Percentiles rank a stretch among this genome's conserved stretches.
phyloP scores from a whole-genome alignment of 768 basidiomycete genomes.

The Boletus tylopilopsis region DNA sequence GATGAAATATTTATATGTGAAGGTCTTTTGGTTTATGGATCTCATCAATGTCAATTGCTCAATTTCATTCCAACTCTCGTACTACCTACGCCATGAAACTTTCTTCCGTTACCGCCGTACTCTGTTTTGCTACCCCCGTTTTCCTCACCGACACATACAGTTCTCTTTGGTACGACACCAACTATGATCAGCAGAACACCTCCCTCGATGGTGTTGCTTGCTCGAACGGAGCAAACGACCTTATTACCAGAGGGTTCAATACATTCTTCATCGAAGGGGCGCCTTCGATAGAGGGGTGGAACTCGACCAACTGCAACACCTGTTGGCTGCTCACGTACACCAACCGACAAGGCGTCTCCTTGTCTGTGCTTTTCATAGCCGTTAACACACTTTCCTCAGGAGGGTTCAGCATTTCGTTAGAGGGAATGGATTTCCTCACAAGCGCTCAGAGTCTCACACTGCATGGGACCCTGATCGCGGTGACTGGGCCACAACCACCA shows the following conservation, averaged over 20 bases:
- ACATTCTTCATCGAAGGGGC: conserved; percentile 48
- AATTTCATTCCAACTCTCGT: too few species aligned
- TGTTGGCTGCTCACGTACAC: conserved; percentile 59
- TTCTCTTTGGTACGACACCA: conserved; percentile 46
- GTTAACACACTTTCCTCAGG: conserved; percentile 43
- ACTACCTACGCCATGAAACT: too few species aligned
- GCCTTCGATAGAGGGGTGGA: conserved; percentile 46
- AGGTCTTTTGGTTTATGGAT: too few species aligned
- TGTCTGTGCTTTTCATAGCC: conserved; percentile 45
- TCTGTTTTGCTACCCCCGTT: too few species aligned
- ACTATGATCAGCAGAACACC: conserved; percentile 42
- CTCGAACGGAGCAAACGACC: conserved; percentile 47
- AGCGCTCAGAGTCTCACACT: conserved; percentile 22
- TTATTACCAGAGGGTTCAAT: neutral
- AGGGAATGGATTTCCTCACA: conserved; percentile 35
- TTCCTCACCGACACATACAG: too few species aligned
- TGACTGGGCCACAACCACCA: too few species aligned
- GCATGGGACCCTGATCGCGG: conserved; percentile 26
- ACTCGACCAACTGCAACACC: conserved; percentile 52
- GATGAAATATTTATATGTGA: too few species aligned
- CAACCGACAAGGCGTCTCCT: conserved; percentile 21
- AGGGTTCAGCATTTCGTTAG: conserved; percentile 36
- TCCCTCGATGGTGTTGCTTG: conserved; percentile 47
- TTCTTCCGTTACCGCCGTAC: too few species aligned
- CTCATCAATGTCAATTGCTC: too few species aligned